phyloP scores from a whole-genome alignment of 2,329 filamentous ascomycete genomes.

The Madurella fahalii region DNA sequence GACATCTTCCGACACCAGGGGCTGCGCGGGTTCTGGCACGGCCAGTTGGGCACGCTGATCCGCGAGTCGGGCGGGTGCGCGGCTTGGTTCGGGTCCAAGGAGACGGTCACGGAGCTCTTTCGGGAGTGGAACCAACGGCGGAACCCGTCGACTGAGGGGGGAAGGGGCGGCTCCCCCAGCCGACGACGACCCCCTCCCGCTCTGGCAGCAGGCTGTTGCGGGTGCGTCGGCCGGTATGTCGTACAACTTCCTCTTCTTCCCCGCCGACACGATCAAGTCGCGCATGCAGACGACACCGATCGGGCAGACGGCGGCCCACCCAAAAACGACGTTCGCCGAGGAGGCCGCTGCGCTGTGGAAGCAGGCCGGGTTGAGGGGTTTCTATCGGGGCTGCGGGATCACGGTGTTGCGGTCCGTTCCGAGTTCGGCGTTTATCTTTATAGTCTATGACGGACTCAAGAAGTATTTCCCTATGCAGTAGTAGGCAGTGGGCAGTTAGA shows the following conservation, averaged over 20 bases:
- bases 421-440: conserved; percentile 97
- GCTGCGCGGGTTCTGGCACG: conserved; percentile 85
- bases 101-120: conserved; percentile 71
- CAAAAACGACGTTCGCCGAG: conserved; percentile 65
- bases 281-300: conserved; percentile 89
- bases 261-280: conserved; percentile 95
- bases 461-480: conserved; percentile 53
- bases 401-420: conserved; percentile 84
- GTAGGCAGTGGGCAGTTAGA: conserved; percentile 14
- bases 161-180: conserved; percentile 31
- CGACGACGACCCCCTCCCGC: conserved; percentile 49
- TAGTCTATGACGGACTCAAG: conserved; percentile 86
- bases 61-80: conserved; percentile 90
- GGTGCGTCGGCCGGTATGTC: conserved; percentile 85
- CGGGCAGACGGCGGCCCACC: conserved; percentile 48
- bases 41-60: conserved; percentile 88
- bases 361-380: conserved; percentile 73
- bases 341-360: conserved; percentile 74
- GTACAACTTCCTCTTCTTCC: conserved; percentile 97
- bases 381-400: conserved; percentile 94
- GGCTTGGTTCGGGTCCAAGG: conserved; percentile 92
- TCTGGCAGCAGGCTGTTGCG: conserved; percentile 84
- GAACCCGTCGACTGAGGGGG: conserved; percentile 35
- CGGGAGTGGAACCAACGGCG: conserved; percentile 50
- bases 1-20: conserved; percentile 82